A percentile compares a stretch with the other conserved stretches of the same genome.
These are phyloP conservation scores for Alternaria rosae DNA, from an alignment of 2,329 filamentous ascomycete species.

Conservation along the genomic window DNA sequence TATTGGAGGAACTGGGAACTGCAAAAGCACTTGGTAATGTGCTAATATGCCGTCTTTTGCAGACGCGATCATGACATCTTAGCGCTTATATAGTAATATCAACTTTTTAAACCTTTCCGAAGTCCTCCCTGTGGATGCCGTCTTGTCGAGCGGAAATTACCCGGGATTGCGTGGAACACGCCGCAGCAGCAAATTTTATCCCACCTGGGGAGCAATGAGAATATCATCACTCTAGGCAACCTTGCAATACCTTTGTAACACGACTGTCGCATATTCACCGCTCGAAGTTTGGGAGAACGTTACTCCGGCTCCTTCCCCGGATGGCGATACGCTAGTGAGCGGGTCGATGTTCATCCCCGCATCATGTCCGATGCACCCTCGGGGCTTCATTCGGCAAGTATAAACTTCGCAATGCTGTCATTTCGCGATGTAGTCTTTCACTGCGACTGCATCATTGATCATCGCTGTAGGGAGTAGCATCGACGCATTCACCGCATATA, in stretches of 20 bases:
- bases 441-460: too few species aligned
- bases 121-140: background rate
- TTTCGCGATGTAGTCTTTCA: background rate
- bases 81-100: constrained; percentile 26
- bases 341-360: constrained; percentile 18
- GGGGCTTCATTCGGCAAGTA: constrained; percentile 11
- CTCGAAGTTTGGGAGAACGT: background rate
- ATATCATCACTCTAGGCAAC: background rate
- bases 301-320: constrained; percentile 1
- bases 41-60: background rate
- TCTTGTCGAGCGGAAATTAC: background rate
- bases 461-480: background rate
- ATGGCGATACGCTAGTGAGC: constrained; percentile 5
- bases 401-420: background rate
- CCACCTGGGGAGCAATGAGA: background rate
- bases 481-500: background rate
- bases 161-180: background rate
- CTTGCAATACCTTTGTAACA: background rate
- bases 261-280: background rate
- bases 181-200: background rate
- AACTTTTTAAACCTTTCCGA: background rate
- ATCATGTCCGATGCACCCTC: constrained; percentile 15
- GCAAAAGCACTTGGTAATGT: constrained; percentile 1
- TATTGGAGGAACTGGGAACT: background rate
- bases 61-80: constrained; percentile 8